These are phyloP conservation scores for Phaeodactylum tricornutum DNA, from an alignment of 108 stramenopile genomes.

Conservation along the genomic window DNA sequence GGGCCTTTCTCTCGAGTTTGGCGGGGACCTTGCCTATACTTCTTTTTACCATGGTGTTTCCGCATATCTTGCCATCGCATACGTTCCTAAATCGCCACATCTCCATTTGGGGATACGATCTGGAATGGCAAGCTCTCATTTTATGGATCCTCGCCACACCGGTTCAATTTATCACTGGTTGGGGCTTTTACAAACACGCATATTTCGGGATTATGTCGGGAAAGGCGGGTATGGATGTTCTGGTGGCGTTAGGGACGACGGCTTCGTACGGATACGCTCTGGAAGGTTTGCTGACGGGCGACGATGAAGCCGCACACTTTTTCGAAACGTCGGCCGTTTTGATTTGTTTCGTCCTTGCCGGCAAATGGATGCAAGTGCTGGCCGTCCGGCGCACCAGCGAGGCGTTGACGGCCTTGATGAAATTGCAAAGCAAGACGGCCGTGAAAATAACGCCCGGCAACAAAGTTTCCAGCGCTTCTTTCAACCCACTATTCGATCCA, in stretches of 20 bases:
- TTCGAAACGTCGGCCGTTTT: constrained; percentile 97
- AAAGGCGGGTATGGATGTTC: constrained; percentile 81
- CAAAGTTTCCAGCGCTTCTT: not conserved
- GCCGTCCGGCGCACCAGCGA: constrained; percentile 84
- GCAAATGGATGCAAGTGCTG: constrained; percentile 85
- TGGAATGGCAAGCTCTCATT: constrained; percentile 25
- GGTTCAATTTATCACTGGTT: constrained; percentile 85
- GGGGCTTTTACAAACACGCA: constrained; percentile 72
- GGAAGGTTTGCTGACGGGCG: constrained; percentile 7
- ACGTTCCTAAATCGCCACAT: constrained; percentile 10
- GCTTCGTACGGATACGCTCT: constrained; percentile 78
- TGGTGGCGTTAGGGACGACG: constrained; percentile 86
- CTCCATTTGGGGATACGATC: constrained; percentile 6
- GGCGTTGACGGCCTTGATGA: constrained; percentile 82
- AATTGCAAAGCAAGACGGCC: constrained; percentile 44
- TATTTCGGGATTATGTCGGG: constrained; percentile 37
- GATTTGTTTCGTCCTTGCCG: constrained; percentile 91
- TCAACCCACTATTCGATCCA: constrained; percentile 17
- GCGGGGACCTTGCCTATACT: constrained; percentile 31
- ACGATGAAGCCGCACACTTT: constrained; percentile 16
- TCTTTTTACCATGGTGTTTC: constrained; percentile 34
- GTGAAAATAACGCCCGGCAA: constrained; percentile 14
- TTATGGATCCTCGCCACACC: constrained; percentile 57
- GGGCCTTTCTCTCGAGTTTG: constrained; percentile 24
- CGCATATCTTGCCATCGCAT: constrained; percentile 11